A percentile compares a stretch with the other conserved stretches of the same genome.
These are phyloP conservation scores for Cymbopogon citratus DNA, from an alignment of 176 grass and related monocot species.

Conservation along the genomic window DNA sequence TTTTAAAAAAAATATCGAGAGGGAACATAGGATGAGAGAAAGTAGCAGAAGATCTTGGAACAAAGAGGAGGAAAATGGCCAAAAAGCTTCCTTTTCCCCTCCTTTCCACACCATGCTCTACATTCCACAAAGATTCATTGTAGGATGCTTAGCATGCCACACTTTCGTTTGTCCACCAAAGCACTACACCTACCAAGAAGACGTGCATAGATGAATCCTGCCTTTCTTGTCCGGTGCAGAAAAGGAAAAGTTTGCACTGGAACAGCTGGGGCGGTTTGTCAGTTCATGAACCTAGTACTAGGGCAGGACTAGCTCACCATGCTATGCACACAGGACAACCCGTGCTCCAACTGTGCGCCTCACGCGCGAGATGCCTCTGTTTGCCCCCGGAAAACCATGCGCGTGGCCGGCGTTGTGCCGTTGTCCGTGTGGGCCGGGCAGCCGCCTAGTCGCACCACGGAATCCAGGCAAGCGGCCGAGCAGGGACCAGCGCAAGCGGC, in stretches of 20 bases:
- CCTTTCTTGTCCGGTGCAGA: constrained; percentile 4
- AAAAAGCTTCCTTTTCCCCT: neutral
- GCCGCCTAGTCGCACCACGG: neutral
- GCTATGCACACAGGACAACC: no score
- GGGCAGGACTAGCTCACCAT: no score
- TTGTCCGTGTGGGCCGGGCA: neutral
- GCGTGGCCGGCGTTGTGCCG: neutral
- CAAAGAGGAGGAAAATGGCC: neutral
- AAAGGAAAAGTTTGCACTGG: neutral
- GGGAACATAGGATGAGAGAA: no score
- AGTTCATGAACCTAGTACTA: constrained; percentile 12
- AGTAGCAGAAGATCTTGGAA: neutral
- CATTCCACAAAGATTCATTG: neutral
- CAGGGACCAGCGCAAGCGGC: constrained; percentile 13
- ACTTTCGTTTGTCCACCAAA: constrained; percentile 5
- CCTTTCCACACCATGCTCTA: no score
- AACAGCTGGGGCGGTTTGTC: neutral
- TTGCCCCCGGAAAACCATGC: neutral
- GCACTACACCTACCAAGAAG: neutral
- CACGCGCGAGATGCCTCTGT: neutral
- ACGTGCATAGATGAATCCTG: neutral
- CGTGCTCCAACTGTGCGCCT: neutral
- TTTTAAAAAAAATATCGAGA: neutral
- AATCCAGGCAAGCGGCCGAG: neutral
- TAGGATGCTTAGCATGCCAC: neutral